A percentile compares a stretch with the other conserved stretches of the same genome.
phyloP scores from a whole-genome alignment of 2,329 filamentous ascomycete genomes.

The Boeremia lycopersici region DNA sequence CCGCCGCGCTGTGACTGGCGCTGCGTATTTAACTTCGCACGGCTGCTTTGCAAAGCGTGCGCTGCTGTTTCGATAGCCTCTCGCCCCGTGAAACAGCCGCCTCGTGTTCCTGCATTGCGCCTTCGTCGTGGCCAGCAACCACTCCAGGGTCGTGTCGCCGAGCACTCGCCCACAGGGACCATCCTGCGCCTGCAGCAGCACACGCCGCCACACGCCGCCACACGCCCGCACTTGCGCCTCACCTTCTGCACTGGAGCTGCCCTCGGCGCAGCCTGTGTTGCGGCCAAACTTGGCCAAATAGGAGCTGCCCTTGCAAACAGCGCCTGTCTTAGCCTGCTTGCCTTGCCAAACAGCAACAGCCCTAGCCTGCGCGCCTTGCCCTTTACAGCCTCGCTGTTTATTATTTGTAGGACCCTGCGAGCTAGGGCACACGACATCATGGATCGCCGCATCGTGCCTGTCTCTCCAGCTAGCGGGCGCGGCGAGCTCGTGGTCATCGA shows the following conservation, averaged over 20 bases:
- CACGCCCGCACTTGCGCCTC: conserved; percentile 16
- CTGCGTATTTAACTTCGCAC: conserved; percentile 15
- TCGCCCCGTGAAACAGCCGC: conserved; percentile 20
- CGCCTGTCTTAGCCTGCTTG: too few species aligned
- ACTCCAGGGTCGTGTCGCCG: conserved; percentile 8
- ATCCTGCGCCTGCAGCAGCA: conserved; percentile 13
- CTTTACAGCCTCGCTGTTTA: not conserved
- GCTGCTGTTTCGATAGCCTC: conserved; percentile 17
- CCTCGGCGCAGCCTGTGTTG: conserved; percentile 2
- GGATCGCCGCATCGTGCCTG: conserved; percentile 53
- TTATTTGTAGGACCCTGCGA: not conserved
- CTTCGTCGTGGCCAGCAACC: conserved; percentile 4
- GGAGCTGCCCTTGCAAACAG: too few species aligned
- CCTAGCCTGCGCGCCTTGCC: conserved; percentile 8
- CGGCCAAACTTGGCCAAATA: not conserved
- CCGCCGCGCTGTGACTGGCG: not conserved
- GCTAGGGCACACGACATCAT: conserved; percentile 3
- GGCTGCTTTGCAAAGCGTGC: conserved; percentile 7
- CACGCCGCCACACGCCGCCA: conserved; percentile 12
- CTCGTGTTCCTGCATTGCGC: conserved; percentile 16
- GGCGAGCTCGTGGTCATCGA: conserved; percentile 66
- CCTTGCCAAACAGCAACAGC: not conserved
- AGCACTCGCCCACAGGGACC: conserved; percentile 12
- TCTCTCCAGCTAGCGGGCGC: conserved; percentile 61
- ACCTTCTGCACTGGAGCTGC: conserved; percentile 3